Evolutionary conservation across 805 yeast species (phyloP).

Genomic region (Starmerella apicola): DNA sequence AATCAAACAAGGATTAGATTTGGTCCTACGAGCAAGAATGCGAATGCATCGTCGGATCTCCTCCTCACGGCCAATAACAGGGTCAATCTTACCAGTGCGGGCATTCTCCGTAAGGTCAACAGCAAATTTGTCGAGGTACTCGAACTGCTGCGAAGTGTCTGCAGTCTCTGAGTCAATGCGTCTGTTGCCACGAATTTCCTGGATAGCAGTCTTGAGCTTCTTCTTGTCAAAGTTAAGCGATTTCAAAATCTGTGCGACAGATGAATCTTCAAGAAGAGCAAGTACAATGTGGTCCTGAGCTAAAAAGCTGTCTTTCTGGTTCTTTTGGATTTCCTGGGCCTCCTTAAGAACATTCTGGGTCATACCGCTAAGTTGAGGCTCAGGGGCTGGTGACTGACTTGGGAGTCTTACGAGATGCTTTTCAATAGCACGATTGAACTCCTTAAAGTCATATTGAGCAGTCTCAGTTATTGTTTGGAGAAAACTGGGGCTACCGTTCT

Average conservation of each 20-base stretch:
- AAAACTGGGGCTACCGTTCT: constrained; percentile 44
- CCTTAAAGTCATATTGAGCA: constrained; percentile 77
- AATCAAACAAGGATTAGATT: constrained; percentile 89
- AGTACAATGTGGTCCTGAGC: constrained; percentile 90
- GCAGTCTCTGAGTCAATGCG: constrained; percentile 90
- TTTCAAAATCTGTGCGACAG: constrained; percentile 58
- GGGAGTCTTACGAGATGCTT: constrained; percentile 73
- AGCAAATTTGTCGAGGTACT: constrained; percentile 81
- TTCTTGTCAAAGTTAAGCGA: constrained; percentile 53
- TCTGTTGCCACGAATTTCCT: constrained; percentile 75
- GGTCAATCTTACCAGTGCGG: constrained; percentile 87
- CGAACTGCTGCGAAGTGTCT: constrained; percentile 73
- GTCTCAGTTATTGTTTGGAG: constrained; percentile 72
- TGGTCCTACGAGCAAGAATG: constrained; percentile 91
- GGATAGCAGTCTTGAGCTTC: constrained; percentile 62
- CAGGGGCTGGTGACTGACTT: constrained; percentile 83
- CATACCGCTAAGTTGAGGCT: constrained; percentile 62
- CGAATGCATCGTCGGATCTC: constrained; percentile 92
- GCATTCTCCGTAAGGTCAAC: constrained; percentile 90
- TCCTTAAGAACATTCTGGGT: constrained; percentile 60
- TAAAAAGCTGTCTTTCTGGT: constrained; percentile 80
- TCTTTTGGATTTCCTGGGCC: constrained; percentile 65
- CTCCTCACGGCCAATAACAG: constrained; percentile 97
- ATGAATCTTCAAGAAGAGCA: constrained; percentile 69
- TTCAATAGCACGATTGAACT: constrained; percentile 69